Percentiles rank a stretch among this genome's conserved stretches.
These are phyloP conservation scores for Ramaria rubella DNA, from an alignment of 768 basidiomycete genomes.

Conservation along the genomic window DNA sequence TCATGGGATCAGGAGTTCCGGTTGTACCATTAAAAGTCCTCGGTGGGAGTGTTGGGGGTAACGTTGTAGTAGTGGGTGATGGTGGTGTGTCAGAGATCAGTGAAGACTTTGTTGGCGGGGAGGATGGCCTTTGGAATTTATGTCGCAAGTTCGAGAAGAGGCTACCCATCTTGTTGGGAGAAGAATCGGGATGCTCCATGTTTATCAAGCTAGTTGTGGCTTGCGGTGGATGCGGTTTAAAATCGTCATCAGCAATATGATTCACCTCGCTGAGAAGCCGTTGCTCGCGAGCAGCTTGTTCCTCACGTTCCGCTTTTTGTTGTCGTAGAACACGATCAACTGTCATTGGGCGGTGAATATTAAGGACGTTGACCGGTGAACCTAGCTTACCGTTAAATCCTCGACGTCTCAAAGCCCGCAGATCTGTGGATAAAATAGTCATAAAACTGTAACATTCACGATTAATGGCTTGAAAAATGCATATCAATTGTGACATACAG, in stretches of 20 bases:
- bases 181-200: not conserved
- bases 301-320: slow-evolving; percentile 61
- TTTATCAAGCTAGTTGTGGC: not conserved
- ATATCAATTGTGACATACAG: slow-evolving; percentile 32
- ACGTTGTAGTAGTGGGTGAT: not conserved
- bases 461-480: not conserved
- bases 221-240: not conserved
- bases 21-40: not conserved
- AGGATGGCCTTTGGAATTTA: not conserved
- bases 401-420: slow-evolving; percentile 70
- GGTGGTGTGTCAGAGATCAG: not conserved
- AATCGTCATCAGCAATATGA: slow-evolving; percentile 17
- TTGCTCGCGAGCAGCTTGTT: slow-evolving; percentile 33
- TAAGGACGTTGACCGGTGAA: slow-evolving; percentile 2
- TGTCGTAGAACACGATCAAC: slow-evolving; percentile 89
- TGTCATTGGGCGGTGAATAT: slow-evolving; percentile 28
- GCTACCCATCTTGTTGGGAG: not conserved
- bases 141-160: slow-evolving; percentile 2
- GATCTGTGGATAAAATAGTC: slow-evolving; percentile 89
- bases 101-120: not conserved
- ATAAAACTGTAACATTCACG: slow-evolving; percentile 39
- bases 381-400: slow-evolving; percentile 69
- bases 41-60: not conserved
- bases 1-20: not conserved
- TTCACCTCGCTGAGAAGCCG: slow-evolving; percentile 23